These are phyloP conservation scores for Podila verticillata DNA, from an alignment of 192 early-diverging fungal species.

Conservation along the genomic window DNA sequence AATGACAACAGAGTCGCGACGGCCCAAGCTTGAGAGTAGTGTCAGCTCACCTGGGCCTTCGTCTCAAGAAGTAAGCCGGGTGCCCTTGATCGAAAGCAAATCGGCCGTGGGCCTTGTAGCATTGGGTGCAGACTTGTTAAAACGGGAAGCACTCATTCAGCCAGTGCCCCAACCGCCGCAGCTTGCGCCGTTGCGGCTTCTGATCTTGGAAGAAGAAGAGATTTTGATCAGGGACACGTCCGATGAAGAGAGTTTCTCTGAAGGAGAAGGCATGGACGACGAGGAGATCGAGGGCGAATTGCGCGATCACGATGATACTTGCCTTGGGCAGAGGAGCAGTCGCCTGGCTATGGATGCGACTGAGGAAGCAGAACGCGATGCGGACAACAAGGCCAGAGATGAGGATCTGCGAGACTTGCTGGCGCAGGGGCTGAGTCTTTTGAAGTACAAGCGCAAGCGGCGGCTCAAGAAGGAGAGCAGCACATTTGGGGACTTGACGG, in stretches of 20 bases:
- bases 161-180: background rate
- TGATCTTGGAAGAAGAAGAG: constrained; percentile 45
- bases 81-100: background rate
- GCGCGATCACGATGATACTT: no score
- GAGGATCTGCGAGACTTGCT: background rate
- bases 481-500: constrained; percentile 10
- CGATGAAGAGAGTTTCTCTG: constrained; percentile 5
- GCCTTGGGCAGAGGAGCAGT: no score
- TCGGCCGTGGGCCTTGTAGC: background rate
- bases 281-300: background rate
- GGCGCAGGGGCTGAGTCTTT: background rate
- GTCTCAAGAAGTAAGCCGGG: background rate
- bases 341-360: background rate
- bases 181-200: background rate
- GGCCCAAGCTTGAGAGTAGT: background rate
- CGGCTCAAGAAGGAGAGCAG: constrained; percentile 4
- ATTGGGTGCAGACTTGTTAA: background rate
- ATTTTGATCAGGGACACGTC: constrained; percentile 21
- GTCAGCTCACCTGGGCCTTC: background rate
- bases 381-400: background rate
- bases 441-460: background rate
- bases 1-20: constrained; percentile 2
- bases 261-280: constrained; percentile 8
- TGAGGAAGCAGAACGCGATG: background rate
- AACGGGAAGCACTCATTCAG: background rate